A percentile compares a stretch with the other conserved stretches of the same genome.
These are phyloP conservation scores for Trypanosomatidae sp. DNA, from an alignment of 208 protist genomes.

Conservation along the genomic window DNA sequence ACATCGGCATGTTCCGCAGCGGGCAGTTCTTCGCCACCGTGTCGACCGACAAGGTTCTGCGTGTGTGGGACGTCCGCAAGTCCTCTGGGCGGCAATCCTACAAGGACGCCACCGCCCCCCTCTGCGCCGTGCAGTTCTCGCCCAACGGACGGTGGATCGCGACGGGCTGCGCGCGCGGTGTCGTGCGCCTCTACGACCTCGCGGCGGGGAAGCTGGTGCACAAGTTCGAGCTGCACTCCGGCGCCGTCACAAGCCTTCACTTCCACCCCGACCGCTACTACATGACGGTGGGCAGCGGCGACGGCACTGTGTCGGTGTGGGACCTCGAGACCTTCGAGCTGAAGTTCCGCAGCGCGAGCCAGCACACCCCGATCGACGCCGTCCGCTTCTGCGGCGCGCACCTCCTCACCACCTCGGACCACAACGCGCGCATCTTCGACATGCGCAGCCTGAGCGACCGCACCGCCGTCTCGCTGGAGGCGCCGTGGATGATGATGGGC, in stretches of 20 bases:
- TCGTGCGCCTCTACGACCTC: constrained; percentile 79
- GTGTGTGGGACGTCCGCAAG: constrained; percentile 84
- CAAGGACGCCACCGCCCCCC: constrained; percentile 51
- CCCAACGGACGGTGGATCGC: constrained; percentile 70
- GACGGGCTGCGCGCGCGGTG: constrained; percentile 65
- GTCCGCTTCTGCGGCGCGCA: constrained; percentile 67
- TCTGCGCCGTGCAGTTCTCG: constrained; percentile 70
- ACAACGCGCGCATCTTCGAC: constrained; percentile 52
- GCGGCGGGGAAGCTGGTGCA: constrained; percentile 39
- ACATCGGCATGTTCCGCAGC: constrained; percentile 52
- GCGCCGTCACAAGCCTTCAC: constrained; percentile 74
- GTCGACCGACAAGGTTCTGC: constrained; percentile 69
- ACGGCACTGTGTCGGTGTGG: constrained; percentile 79
- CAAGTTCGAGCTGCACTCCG: constrained; percentile 54
- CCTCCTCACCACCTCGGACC: constrained; percentile 62
- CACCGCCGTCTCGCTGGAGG: constrained; percentile 30
- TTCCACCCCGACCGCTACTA: constrained; percentile 80
- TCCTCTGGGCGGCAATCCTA: constrained; percentile 68
- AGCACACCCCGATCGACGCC: constrained; percentile 58
- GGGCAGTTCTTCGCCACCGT: constrained; percentile 71
- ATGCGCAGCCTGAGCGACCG: constrained; percentile 46
- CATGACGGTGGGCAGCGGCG: constrained; percentile 65
- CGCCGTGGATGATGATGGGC: constrained; percentile 72
- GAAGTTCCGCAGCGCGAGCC: constrained; percentile 47
- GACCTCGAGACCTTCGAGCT: constrained; percentile 60